Evolutionary conservation across 176 grass and related monocot species (phyloP).

Genomic region (Aegilops speltoides): DNA sequence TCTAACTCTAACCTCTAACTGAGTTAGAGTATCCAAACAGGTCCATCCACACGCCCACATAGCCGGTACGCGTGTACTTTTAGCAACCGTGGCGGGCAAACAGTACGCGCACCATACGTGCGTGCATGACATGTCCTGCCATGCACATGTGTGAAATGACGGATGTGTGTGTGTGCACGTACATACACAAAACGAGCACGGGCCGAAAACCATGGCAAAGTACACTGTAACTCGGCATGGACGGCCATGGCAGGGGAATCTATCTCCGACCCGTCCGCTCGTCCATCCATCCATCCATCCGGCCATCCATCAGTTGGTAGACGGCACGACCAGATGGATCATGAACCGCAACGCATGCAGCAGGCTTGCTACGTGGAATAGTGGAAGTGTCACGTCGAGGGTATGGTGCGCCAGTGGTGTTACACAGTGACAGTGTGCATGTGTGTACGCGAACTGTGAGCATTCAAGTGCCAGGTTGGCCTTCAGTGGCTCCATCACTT

Average conservation of each 20-base stretch:
- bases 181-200: not conserved
- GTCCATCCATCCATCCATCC: not conserved
- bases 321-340: not conserved
- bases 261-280: not conserved
- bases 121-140: not conserved
- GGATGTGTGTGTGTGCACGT: not conserved
- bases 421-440: not conserved
- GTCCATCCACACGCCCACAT: too few species aligned
- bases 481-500: too few species aligned
- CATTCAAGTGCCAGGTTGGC: not conserved
- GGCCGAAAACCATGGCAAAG: not conserved
- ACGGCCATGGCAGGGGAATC: not conserved
- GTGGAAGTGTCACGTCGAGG: slow-evolving; percentile 2
- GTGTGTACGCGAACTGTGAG: not conserved
- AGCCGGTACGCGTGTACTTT: not conserved
- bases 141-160: not conserved
- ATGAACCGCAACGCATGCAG: not conserved
- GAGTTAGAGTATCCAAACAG: too few species aligned
- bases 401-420: not conserved
- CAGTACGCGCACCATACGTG: not conserved
- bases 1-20: too few species aligned
- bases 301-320: not conserved
- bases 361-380: not conserved
- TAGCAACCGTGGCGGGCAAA: not conserved
- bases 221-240: slow-evolving; percentile 21